These are phyloP conservation scores for Flaveria floridana DNA, from an alignment of 140 eudicot species.

Conservation along the genomic window DNA sequence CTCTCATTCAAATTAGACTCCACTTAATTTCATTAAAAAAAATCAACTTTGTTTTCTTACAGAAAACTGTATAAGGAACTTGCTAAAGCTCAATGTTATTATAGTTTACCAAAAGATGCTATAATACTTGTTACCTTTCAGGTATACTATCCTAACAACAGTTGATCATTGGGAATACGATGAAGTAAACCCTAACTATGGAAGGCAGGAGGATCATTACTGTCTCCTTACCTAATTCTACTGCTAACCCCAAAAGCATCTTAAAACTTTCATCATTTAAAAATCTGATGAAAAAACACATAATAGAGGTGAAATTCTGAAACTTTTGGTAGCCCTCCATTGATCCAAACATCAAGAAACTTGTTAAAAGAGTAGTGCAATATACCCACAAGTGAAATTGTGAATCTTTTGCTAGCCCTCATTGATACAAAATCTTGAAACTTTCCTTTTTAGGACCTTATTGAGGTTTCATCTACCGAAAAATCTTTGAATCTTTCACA, in stretches of 20 bases:
- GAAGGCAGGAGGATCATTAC: neutral
- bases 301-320: neutral
- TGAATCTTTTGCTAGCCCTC: neutral
- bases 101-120: neutral
- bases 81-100: neutral
- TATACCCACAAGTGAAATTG: conserved; percentile 17
- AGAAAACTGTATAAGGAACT: neutral
- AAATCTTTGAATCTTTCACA: neutral
- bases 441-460: neutral
- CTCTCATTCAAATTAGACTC: neutral
- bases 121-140: neutral
- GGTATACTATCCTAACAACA: neutral
- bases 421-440: conserved; percentile 18
- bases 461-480: neutral
- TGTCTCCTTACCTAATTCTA: neutral
- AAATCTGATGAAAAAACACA: neutral
- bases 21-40: neutral
- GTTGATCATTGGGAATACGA: neutral
- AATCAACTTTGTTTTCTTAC: neutral
- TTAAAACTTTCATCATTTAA: neutral
- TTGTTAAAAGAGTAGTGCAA: neutral
- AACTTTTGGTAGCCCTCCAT: neutral
- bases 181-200: neutral
- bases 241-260: neutral
- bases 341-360: neutral